Conservation (phyloP, 257 asterid species). For the Nyctanthes arbortristis region DNA sequence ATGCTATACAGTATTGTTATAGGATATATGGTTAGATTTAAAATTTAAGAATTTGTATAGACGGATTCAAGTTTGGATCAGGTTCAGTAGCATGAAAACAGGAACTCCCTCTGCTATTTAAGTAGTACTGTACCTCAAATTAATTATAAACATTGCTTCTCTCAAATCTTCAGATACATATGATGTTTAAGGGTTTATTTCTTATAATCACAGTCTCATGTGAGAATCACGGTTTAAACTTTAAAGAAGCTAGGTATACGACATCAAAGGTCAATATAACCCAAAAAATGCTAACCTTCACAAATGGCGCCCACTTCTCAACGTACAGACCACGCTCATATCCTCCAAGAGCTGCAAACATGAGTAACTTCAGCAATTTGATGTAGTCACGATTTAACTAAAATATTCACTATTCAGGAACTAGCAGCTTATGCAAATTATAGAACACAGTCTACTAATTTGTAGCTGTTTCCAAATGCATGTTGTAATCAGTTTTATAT, state of each 20-base stretch:
- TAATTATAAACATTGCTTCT: too few relatives aligned
- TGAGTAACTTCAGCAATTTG: background rate
- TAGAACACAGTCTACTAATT: background rate
- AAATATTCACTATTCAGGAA: too few relatives aligned
- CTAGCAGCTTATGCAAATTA: too few relatives aligned
- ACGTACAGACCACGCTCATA: slow-evolving; percentile 78
- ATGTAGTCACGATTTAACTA: background rate
- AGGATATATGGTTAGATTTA: too few relatives aligned
- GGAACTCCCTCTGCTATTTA: too few relatives aligned
- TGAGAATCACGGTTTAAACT: background rate
- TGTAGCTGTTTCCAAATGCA: background rate
- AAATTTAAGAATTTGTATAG: too few relatives aligned
- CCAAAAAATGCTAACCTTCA: slow-evolving; percentile 63
- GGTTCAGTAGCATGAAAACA: too few relatives aligned
- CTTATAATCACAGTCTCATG: background rate
- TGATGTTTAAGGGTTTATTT: background rate
- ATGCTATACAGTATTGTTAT: too few relatives aligned
- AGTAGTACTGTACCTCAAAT: too few relatives aligned
- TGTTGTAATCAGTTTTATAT: slow-evolving; percentile 7
- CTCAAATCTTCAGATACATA: too few relatives aligned
- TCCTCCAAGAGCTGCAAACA: slow-evolving; percentile 88
- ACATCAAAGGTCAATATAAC: background rate
- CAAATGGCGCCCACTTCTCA: slow-evolving; percentile 94
- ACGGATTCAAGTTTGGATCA: too few relatives aligned
- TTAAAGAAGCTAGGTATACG: slow-evolving; percentile 9